Evolutionary conservation across 1,139 yeast genomes (phyloP), one percentile per base, ranked within the genome.

Genomic region (Geotrichum reessii): DNA sequence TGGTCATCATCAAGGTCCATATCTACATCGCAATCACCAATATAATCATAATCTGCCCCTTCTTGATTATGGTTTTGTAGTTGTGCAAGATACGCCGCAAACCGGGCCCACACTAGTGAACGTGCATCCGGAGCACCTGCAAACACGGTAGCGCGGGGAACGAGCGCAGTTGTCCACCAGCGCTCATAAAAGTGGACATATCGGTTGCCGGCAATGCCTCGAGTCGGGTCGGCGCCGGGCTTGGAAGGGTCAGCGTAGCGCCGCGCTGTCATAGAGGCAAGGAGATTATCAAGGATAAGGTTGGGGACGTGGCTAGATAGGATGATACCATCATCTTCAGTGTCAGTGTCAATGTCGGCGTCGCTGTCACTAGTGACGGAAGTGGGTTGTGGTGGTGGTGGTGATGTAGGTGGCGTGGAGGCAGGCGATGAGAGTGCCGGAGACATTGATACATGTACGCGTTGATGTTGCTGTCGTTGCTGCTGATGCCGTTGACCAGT

Each of bases 291-390:
- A 8, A 46, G 46, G 37, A 47, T 14, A 27, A 49, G 31, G 55
- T 47, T 28, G 33, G 47, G 44, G 21, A 28, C 24, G 50, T 50
- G 19, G 47, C 22, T 17, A 14, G 27, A 17, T 14, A 31, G 40
- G 25, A 12, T 12, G 37, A 33, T 22, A 2, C 14, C 22, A 33
- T 42, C 11, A 14, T 40, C 49, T 12, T 47, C 62, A n/a, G 55
- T 55, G 19, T 60, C 61, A 25, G 51, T 58, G 11, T 65, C 66
- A 3, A 58, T 60, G 5, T 52, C 57, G 21, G 65, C 14, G 25
- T 19, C 25, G 47, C 2, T 12, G 47, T 19, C 47, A 12, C 25
- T 44, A 22, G 9, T 17, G 25, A 3, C 47, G 25, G 3, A 19
- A 22, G 4, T 19, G 2, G 17, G 6, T 33, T 14, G 40, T 44